Base-by-base conservation (phyloP, 371 early-diverging fungal genomes). In the Mucor mucedo region DNA sequence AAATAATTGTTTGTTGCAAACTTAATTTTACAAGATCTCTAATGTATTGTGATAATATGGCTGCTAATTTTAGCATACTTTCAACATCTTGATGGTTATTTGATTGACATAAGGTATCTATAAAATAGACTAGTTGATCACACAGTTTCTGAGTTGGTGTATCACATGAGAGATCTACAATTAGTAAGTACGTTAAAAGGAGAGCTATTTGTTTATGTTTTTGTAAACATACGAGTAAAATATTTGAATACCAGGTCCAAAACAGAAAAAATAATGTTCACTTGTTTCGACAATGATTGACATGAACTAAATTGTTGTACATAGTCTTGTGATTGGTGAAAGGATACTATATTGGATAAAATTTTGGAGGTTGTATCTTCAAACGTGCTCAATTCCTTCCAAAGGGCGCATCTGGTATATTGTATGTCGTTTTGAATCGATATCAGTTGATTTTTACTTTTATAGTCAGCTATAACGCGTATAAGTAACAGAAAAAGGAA, bases 331-430 rank as follows among this genome's bases (percentile, higher is more conserved):
- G 87, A 87, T 8, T 93, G 89, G 27, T 95, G 89, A 52, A 91
- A 88, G 35, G 92, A 67, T 11, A 95, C 75, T 88, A 95, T 95
- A 48, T 91, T 92, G 2, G 93, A 92, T 45, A 96, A 94, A 69
- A 92, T 92, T 4, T 91, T 90, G 5, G 96, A 93, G 0, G 93
- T 87, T 1, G 91, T 89, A 58, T 96, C 95, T 73, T 96, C 97
- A 77, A 94, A 97, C 4, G 88, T 88, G 5, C 93, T 91, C 11
- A 95, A 76, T 2, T 92, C 89, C 10, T 89, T 85, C 85, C 94
- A 90, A 54, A 97, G 91, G 47, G 86, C 83, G 52, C 83, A 85
- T 27, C 92, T 89, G 66, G 90, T 89, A 55, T 91, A 87, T 54
- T 91, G 88, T 62, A 82, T 77, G 21, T 64, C 65, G 28, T 61